Evolutionary conservation across 768 basidiomycete species (phyloP).

Genomic region (Tubosaeta sp.): DNA sequence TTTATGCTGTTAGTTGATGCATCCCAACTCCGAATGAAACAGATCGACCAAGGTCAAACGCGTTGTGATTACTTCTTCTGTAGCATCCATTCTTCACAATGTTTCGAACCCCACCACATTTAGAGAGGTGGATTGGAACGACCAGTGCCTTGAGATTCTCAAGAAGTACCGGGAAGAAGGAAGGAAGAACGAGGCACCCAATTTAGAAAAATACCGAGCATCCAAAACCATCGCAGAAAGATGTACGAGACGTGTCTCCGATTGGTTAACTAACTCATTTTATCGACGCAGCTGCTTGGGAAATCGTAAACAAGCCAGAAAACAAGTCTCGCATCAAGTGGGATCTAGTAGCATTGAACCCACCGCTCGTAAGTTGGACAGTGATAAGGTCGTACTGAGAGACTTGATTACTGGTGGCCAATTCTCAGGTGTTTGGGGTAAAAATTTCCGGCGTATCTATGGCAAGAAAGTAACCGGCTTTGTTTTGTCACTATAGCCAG

Average conservation of each 20-base stretch:
- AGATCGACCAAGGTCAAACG: constrained; percentile 51
- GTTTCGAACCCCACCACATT: constrained; percentile 29
- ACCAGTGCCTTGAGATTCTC: constrained; percentile 36
- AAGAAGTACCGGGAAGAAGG: constrained; percentile 47
- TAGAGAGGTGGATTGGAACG: constrained; percentile 60
- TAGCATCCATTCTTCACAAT: constrained; percentile 41
- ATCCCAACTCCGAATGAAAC: neutral
- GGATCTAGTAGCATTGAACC: constrained; percentile 39
- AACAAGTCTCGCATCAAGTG: constrained; percentile 32
- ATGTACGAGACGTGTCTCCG: constrained; percentile 26
- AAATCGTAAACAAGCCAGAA: constrained; percentile 30
- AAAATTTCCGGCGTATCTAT: neutral
- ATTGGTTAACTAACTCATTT: neutral
- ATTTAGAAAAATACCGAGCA: constrained; percentile 45
- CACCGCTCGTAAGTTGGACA: constrained; percentile 32
- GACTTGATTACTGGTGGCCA: neutral
- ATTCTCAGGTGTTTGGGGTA: constrained; percentile 29
- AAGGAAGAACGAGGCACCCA: constrained; percentile 32
- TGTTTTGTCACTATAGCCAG: constrained; percentile 28
- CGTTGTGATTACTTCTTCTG: constrained; percentile 65
- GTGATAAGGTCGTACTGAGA: neutral
- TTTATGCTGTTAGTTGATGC: neutral
- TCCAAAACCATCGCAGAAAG: constrained; percentile 65
- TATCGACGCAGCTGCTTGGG: constrained; percentile 43
- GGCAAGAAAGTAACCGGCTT: neutral